phyloP scores from a whole-genome alignment of 164 flowering plant genomes.

The Cinnamomum micranthum region DNA sequence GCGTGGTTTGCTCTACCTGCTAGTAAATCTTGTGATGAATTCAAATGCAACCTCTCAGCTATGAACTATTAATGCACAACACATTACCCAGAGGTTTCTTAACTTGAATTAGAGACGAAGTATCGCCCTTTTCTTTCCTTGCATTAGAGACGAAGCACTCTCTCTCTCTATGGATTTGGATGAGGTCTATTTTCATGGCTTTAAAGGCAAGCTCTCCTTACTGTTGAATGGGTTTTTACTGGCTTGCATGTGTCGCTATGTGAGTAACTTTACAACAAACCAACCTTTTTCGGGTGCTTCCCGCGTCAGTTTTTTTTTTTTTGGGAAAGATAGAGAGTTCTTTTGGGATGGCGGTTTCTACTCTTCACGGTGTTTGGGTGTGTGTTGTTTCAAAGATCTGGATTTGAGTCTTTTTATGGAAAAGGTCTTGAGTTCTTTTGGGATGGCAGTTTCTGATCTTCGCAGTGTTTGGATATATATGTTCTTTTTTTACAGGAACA shows the following conservation, averaged over 20 bases:
- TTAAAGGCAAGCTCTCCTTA: slow-evolving; percentile 5
- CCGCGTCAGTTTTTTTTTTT: too few species aligned
- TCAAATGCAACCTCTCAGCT: background rate
- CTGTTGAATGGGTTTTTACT: background rate
- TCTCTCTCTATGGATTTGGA: background rate
- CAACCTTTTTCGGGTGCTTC: background rate
- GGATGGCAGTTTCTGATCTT: too few species aligned
- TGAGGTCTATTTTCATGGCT: background rate
- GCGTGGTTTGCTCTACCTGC: background rate
- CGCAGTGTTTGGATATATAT: too few species aligned
- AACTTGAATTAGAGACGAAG: slow-evolving; percentile 13
- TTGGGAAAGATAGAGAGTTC: too few species aligned
- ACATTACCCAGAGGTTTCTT: background rate
- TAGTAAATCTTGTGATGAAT: background rate
- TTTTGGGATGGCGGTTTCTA: too few species aligned
- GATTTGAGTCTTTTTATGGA: too few species aligned
- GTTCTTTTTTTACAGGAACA: too few species aligned
- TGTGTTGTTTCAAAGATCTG: too few species aligned
- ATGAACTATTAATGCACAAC: background rate
- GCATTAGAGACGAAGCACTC: slow-evolving; percentile 2
- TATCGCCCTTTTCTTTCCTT: background rate
- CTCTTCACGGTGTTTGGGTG: too few species aligned
- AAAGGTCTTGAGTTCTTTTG: too few species aligned
- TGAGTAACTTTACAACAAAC: background rate
- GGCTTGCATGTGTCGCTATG: slow-evolving; percentile 6